phyloP scores from a whole-genome alignment of 768 basidiomycete species.

The Solioccasus polychromus region DNA sequence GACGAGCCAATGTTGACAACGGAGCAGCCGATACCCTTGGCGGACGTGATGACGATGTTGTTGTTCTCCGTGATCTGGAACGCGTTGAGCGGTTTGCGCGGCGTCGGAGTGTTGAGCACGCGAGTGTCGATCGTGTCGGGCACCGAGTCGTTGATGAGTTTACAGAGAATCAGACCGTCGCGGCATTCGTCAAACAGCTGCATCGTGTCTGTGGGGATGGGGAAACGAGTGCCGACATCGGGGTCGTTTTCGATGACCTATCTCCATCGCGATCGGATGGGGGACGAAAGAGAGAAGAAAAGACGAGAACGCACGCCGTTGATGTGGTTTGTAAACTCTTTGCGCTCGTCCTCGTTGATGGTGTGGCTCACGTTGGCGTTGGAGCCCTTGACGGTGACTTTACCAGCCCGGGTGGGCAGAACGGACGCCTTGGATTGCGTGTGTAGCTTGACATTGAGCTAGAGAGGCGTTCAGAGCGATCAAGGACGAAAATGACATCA shows the following conservation, averaged over 20 bases:
- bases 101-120: conserved; percentile 87
- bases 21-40: conserved; percentile 97
- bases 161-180: conserved; percentile 94
- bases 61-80: conserved; percentile 99
- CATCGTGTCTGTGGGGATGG: conserved; percentile 96
- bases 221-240: conserved; percentile 78
- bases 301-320: conserved; percentile 65
- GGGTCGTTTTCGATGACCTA: conserved; percentile 90
- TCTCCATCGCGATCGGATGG: conserved; percentile 6
- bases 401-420: conserved; percentile 72
- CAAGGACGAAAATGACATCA: conserved; percentile 19
- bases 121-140: conserved; percentile 99
- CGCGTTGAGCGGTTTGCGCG: conserved; percentile 85
- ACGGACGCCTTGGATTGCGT: conserved; percentile 43
- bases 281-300: conserved; percentile 1
- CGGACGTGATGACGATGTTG: conserved; percentile 98
- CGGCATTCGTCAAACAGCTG: conserved; percentile 97
- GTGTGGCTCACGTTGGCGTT: conserved; percentile 96
- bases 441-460: conserved; percentile 83
- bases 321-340: conserved; percentile 98
- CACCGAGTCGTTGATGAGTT: conserved; percentile 98
- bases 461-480: conserved; percentile 11
- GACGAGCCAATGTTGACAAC: conserved; percentile 97
- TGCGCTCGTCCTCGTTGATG: conserved; percentile 93
- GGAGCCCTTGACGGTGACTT: conserved; percentile 91